These are phyloP conservation scores for Metroxylon sagu DNA, from an alignment of 176 grass and related monocot species.

Conservation along the genomic window DNA sequence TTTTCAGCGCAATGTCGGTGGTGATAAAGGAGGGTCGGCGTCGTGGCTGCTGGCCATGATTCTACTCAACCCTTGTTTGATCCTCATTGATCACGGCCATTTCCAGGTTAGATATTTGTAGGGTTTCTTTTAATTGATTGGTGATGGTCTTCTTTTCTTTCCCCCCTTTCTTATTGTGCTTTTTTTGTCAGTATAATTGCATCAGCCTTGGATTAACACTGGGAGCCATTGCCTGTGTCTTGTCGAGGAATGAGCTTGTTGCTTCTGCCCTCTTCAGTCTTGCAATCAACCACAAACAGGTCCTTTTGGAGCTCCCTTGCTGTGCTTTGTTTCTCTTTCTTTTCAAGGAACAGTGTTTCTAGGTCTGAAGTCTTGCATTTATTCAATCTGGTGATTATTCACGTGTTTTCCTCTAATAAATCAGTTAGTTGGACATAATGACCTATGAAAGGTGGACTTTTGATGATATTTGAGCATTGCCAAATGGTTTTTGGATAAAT, in stretches of 20 bases:
- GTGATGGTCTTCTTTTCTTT: not conserved
- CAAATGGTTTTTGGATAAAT: no score
- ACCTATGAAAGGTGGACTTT: no score
- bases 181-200: constrained; percentile 68
- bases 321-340: not conserved
- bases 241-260: constrained; percentile 48
- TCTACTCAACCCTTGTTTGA: constrained; percentile 62
- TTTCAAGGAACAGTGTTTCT: no score
- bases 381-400: no score
- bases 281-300: constrained; percentile 92
- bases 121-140: not conserved
- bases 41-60: constrained; percentile 74
- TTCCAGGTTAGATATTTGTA: constrained; percentile 50
- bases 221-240: constrained; percentile 51
- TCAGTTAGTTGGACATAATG: no score
- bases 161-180: not conserved
- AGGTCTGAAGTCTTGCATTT: no score
- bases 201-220: constrained; percentile 81
- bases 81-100: constrained; percentile 88
- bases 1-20: constrained; percentile 19
- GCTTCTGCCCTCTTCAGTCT: constrained; percentile 73
- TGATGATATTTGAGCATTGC: no score
- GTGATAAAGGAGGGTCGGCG: constrained; percentile 17
- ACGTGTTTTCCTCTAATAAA: no score
- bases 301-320: constrained; percentile 5